Percentiles rank a stretch among this genome's conserved stretches.
Conservation (phyloP, 352 stramenopile species). For the Phytophthora cryptogea region DNA sequence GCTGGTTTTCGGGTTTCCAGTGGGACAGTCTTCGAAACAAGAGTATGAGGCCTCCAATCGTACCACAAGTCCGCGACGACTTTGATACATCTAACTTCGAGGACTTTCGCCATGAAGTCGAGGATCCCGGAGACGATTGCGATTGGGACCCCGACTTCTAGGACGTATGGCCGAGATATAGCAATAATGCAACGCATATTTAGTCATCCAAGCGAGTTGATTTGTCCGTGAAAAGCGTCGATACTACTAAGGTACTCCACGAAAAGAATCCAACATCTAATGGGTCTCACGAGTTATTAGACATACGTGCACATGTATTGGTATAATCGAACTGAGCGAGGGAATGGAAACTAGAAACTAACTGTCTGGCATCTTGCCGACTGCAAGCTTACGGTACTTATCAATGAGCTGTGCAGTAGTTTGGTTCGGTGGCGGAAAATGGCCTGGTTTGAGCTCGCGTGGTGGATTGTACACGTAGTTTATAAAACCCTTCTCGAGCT, state of each 20-base stretch:
- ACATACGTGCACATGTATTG: too few species aligned
- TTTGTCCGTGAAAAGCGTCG: not conserved
- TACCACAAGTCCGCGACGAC: slow-evolving; percentile 71
- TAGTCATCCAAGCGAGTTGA: slow-evolving; percentile 7
- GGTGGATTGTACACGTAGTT: slow-evolving; percentile 63
- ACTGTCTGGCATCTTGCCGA: slow-evolving; percentile 56
- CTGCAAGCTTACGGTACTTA: slow-evolving; percentile 83
- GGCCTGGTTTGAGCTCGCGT: slow-evolving; percentile 47
- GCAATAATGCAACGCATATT: slow-evolving; percentile 27
- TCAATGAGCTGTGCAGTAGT: slow-evolving; percentile 75
- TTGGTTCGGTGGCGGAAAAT: slow-evolving; percentile 62
- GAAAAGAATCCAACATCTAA: not conserved
- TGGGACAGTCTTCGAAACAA: slow-evolving; percentile 70
- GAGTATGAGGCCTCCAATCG: slow-evolving; percentile 70
- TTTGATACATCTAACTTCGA: slow-evolving; percentile 88
- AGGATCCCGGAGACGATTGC: slow-evolving; percentile 64
- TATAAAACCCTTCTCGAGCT: slow-evolving; percentile 51
- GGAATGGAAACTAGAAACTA: slow-evolving; percentile 11
- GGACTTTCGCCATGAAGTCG: slow-evolving; percentile 69
- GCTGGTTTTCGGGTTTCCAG: slow-evolving; percentile 76
- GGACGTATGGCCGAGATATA: slow-evolving; percentile 6
- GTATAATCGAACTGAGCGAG: too few species aligned
- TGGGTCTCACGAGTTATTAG: not conserved
- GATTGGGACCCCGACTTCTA: slow-evolving; percentile 82
- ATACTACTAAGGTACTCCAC: not conserved